Conservation (phyloP, 495 filamentous ascomycete genomes). For the Neurospora sp. region DNA sequence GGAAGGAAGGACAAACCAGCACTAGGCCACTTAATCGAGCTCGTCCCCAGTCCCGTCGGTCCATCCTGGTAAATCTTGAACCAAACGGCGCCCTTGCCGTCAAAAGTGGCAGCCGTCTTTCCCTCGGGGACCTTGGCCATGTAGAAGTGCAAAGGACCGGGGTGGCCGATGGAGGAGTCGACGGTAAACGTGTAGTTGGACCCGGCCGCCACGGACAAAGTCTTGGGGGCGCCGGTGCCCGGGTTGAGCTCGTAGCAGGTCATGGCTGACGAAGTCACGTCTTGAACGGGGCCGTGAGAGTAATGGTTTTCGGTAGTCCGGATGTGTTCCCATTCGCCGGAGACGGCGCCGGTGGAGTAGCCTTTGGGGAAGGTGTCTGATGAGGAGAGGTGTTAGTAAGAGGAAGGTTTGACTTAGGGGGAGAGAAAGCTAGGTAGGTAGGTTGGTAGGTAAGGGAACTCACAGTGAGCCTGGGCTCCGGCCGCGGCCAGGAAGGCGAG, state of each 20-base stretch:
- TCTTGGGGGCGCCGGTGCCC: constrained; percentile 16
- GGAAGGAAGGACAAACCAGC: constrained; percentile 17
- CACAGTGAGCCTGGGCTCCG: constrained; percentile 31
- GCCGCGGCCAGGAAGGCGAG: constrained; percentile 23
- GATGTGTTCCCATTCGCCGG: constrained; percentile 34
- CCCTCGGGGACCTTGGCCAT: constrained; percentile 33
- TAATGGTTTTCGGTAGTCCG: constrained; percentile 36
- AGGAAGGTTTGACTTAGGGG: too few relatives aligned
- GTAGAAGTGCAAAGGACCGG: constrained; percentile 37
- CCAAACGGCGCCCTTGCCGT: constrained; percentile 32
- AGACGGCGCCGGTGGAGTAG: constrained; percentile 20
- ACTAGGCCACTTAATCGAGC: constrained; percentile 33
- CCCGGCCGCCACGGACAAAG: constrained; percentile 32
- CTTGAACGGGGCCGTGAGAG: constrained; percentile 26
- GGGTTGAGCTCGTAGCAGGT: constrained; percentile 29
- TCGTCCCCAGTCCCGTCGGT: constrained; percentile 24
- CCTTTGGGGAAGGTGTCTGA: constrained; percentile 21
- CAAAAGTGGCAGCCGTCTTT: constrained; percentile 32
- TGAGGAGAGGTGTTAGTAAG: constrained; percentile 1
- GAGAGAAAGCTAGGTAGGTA: too few relatives aligned
- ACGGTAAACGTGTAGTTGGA: constrained; percentile 35
- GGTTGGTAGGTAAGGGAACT: constrained; percentile 3
- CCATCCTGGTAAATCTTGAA: constrained; percentile 37
- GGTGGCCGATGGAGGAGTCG: constrained; percentile 33
- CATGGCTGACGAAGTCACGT: constrained; percentile 32